Base-by-base conservation (phyloP, 2,329 filamentous ascomycete species). In the Tolypocladium tundrense region DNA sequence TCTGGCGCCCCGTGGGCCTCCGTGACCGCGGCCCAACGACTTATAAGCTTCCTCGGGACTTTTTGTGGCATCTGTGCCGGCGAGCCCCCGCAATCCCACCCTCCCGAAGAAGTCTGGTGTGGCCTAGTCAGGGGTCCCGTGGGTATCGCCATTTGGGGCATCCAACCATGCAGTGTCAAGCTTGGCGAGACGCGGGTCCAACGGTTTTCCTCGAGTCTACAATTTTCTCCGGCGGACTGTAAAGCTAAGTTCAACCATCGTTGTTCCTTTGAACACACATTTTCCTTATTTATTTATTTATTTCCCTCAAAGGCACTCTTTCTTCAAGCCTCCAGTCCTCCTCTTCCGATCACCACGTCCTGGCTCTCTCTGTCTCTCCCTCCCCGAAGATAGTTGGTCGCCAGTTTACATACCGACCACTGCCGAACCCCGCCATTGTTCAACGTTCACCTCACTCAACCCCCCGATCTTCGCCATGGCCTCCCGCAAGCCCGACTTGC, bases 401-500 rank as follows among this genome's bases (percentile, higher is more conserved):
- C n/a, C 31, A 31, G 43, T 31, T 19, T 5, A 24, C 40, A 21
- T 11, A 48, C 6, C 27, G 41, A 27, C n/a, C 41, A 19, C 41
- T 21, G 41, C 41, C 41, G n/a, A 55, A 35, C 27, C 41, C 31
- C 31, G 31, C 19, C 31, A 19, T 41, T 35, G 4, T 24, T 21
- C 10, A 16, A 39, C 4, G 4, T 31, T 5, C 27, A 1, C 27
- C 27, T 6, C 27, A 5, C 6, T 31, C 27, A 27, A 27, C 27
- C 5, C 27, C 27, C 27, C 27, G n/a, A 33, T n/a, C 54, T 10
- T 33, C 11, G 53, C 55, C 55, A 70, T 69, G 68, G 60, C 67
- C 37, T 60, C 69, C 39, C 63, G 63, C 62, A 66, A 65, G 50
- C 65, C 68, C 58, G 60, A 53, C n/a, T 39, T 60, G 33, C 59